phyloP scores from a whole-genome alignment of 2,329 filamentous ascomycete genomes.

The Trichoderma hamatum region DNA sequence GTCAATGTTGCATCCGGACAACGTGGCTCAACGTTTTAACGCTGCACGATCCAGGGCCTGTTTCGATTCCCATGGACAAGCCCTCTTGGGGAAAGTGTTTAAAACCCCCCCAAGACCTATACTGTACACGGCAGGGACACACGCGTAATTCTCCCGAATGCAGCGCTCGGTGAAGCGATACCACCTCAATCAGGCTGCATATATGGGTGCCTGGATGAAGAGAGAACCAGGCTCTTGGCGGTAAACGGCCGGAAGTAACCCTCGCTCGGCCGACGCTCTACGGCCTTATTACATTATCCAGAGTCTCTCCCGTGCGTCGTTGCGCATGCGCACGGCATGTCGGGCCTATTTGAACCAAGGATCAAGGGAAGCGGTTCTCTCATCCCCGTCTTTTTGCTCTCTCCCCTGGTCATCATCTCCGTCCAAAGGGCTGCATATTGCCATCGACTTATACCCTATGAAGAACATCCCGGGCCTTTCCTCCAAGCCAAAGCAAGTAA shows the following conservation, averaged over 20 bases:
- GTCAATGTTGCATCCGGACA: conserved; percentile 2
- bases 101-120: too few species aligned
- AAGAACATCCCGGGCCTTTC: background rate
- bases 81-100: background rate
- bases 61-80: conserved; percentile 8
- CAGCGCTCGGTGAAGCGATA: background rate
- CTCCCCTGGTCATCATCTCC: conserved; percentile 10
- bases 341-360: background rate
- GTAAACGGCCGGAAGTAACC: conserved; percentile 1
- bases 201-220: background rate
- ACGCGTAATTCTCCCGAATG: background rate
- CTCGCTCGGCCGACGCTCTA: conserved; percentile 3
- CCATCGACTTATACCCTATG: background rate
- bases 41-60: conserved; percentile 15
- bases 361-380: background rate
- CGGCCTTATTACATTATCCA: background rate
- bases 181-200: conserved; percentile 5
- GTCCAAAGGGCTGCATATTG: background rate
- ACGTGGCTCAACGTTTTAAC: conserved; percentile 16
- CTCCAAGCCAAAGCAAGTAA: background rate
- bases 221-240: background rate
- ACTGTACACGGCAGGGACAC: background rate
- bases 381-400: background rate
- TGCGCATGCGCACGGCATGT: background rate
- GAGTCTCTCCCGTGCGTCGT: background rate